phyloP scores from a whole-genome alignment of 1,139 yeast genomes.

The Kodamaea sp. region DNA sequence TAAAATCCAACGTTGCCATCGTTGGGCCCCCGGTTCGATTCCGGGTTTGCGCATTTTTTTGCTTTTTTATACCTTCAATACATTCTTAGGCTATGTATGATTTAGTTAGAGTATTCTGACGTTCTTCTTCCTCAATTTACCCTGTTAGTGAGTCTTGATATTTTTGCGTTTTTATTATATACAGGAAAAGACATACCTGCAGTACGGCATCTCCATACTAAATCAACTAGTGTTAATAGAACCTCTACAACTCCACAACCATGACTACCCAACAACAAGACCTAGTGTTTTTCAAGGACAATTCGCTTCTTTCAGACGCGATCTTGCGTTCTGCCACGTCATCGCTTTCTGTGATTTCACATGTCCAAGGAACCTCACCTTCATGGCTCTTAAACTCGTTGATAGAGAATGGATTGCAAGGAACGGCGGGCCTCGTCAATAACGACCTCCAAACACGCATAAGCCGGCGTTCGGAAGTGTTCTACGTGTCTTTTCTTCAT shows the following conservation, averaged over 20 bases:
- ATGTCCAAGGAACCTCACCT: conserved; percentile 64
- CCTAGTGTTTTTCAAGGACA: conserved; percentile 54
- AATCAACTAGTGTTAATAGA: too few relatives aligned
- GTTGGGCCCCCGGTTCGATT: conserved; percentile 15
- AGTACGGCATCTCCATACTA: background rate
- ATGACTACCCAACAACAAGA: conserved; percentile 54
- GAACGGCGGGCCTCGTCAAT: conserved; percentile 41
- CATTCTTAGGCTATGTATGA: too few relatives aligned
- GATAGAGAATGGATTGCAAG: conserved; percentile 45
- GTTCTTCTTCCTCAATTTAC: too few relatives aligned
- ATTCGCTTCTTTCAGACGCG: conserved; percentile 41
- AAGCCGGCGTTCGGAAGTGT: conserved; percentile 30
- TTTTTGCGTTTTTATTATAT: background rate
- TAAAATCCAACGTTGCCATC: conserved; percentile 14
- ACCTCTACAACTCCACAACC: background rate
- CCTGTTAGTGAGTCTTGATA: too few relatives aligned
- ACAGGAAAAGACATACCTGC: background rate
- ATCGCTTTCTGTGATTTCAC: conserved; percentile 49
- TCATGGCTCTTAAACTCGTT: conserved; percentile 61
- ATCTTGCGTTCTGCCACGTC: conserved; percentile 23
- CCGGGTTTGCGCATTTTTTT: conserved; percentile 13
- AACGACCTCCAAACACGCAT: conserved; percentile 28
- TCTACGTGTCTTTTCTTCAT: conserved; percentile 46
- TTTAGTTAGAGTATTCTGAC: too few relatives aligned
- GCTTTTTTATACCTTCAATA: too few relatives aligned